These are phyloP conservation scores for Leishmania aethiopica DNA, from an alignment of 208 protist species.

Conservation along the genomic window DNA sequence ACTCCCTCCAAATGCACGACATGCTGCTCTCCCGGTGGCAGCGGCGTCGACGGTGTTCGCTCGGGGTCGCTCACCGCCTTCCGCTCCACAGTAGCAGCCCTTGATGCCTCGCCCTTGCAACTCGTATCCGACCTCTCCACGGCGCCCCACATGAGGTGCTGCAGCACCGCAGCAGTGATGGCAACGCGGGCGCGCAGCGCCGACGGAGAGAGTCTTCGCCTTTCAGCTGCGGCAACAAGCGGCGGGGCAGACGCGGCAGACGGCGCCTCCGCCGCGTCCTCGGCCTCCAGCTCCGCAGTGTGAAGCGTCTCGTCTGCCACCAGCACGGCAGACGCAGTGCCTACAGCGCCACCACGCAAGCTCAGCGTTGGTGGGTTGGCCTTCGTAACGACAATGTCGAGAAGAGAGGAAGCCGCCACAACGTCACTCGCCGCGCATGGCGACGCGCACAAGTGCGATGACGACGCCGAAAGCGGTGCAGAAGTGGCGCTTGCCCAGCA, in stretches of 20 bases:
- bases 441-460: not conserved
- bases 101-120: not conserved
- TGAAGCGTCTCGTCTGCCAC: constrained; percentile 21
- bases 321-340: constrained; percentile 8
- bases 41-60: not conserved
- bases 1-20: not conserved
- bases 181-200: constrained; percentile 28
- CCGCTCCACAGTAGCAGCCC: not conserved
- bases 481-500: not conserved
- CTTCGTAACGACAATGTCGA: constrained; percentile 12
- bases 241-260: not conserved
- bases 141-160: constrained; percentile 18
- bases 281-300: constrained; percentile 1
- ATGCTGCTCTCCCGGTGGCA: not conserved
- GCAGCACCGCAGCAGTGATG: constrained; percentile 18
- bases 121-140: not conserved
- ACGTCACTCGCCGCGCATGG: not conserved
- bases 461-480: not conserved
- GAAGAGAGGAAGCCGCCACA: not conserved
- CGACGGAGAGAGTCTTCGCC: constrained; percentile 1
- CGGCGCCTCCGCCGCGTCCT: not conserved
- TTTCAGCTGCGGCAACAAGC: not conserved
- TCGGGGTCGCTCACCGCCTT: not conserved
- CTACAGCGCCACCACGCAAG: constrained; percentile 22
- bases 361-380: constrained; percentile 18